phyloP scores from a whole-genome alignment of 768 basidiomycete genomes.

The Podaxis rugospora region DNA sequence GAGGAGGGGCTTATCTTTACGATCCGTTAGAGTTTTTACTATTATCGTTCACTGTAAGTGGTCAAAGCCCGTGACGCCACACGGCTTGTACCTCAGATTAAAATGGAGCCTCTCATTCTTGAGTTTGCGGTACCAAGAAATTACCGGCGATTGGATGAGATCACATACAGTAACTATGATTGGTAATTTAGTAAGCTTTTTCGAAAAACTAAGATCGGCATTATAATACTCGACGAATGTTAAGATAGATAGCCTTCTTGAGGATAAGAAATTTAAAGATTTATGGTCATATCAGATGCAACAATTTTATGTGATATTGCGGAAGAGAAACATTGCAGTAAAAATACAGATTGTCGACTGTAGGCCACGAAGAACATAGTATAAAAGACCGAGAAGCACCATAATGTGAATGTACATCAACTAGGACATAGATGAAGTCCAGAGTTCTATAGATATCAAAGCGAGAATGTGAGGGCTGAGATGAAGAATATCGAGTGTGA shows the following conservation, averaged over 20 bases:
- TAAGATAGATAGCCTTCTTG: background rate
- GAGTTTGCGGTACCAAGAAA: background rate
- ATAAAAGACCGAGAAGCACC: background rate
- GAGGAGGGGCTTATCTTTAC: background rate
- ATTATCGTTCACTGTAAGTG: background rate
- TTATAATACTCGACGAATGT: background rate
- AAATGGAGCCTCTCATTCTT: background rate
- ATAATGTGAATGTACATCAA: constrained; percentile 2
- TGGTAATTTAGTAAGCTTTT: background rate
- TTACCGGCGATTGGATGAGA: background rate
- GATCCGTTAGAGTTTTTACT: background rate
- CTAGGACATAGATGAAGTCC: constrained; percentile 7
- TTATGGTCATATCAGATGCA: background rate
- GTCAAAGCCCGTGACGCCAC: background rate
- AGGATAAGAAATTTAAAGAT: background rate
- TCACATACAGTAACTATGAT: background rate
- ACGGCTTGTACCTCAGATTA: background rate
- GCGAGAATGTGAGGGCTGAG: background rate
- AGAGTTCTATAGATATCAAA: constrained; percentile 7
- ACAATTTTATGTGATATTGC: background rate
- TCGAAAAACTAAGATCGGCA: background rate
- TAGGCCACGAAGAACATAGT: background rate
- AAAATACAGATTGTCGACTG: constrained; percentile 8
- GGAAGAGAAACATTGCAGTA: constrained; percentile 5
- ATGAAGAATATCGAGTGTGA: background rate